Percentiles rank a stretch among this genome's conserved stretches.
phyloP scores from a whole-genome alignment of 352 stramenopile genomes.

The Globisporangium paddicum region DNA sequence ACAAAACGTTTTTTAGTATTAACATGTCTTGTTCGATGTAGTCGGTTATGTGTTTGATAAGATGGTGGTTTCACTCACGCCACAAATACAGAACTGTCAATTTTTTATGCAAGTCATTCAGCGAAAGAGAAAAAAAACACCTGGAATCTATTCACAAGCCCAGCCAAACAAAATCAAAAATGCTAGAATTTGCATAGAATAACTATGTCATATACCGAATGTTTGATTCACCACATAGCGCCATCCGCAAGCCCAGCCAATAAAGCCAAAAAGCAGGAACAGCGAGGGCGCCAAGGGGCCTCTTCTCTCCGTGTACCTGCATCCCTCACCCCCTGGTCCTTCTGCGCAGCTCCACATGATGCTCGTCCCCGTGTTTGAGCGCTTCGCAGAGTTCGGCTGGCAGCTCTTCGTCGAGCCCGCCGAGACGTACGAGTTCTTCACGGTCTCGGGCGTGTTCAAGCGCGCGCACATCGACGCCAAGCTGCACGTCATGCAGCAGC shows the following conservation, averaged over 20 bases:
- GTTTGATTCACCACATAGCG: not conserved
- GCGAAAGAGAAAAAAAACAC: no score
- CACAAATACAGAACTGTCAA: no score
- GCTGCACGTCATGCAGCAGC: conserved; percentile 24
- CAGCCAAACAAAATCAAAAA: no score
- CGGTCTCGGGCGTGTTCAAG: conserved; percentile 69
- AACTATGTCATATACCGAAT: not conserved
- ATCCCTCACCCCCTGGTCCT: not conserved
- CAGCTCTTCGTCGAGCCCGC: conserved; percentile 71
- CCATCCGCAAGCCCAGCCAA: not conserved
- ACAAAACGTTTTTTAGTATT: no score
- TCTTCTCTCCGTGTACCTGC: conserved; percentile 2
- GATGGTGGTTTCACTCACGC: no score
- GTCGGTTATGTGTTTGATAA: not conserved
- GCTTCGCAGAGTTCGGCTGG: conserved; percentile 76
- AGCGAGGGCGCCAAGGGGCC: not conserved
- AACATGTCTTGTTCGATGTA: not conserved
- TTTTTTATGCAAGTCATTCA: no score
- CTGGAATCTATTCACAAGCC: no score
- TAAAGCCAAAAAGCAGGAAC: not conserved
- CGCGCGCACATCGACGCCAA: conserved; percentile 55
- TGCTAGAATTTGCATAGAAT: no score
- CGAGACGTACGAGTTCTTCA: conserved; percentile 86
- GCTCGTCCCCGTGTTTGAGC: conserved; percentile 46
- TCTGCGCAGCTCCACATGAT: not conserved